These are phyloP conservation scores for Hortaea werneckii DNA, from an alignment of 2,329 filamentous ascomycete species.

Conservation along the genomic window DNA sequence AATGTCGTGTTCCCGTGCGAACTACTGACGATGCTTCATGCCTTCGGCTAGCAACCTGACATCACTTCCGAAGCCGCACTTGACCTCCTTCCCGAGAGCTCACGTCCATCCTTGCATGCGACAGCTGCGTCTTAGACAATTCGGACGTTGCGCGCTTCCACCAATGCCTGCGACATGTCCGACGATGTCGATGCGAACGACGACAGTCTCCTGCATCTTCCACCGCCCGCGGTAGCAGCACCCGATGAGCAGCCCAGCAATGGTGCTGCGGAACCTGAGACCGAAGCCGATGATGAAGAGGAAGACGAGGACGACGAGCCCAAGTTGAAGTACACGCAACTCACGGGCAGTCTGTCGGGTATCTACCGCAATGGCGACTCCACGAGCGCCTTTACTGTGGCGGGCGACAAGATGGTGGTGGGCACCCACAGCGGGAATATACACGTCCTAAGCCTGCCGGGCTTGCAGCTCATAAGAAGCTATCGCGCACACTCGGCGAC, in stretches of 20 bases:
- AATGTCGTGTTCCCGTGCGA: too few species aligned
- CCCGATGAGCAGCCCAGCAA: constrained; percentile 7
- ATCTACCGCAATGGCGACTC: constrained; percentile 93
- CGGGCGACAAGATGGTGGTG: constrained; percentile 94
- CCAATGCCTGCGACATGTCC: constrained; percentile 30
- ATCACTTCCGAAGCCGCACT: not conserved
- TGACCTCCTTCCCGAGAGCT: too few species aligned
- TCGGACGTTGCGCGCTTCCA: not conserved
- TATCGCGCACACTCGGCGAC: constrained; percentile 92
- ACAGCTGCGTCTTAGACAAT: too few species aligned
- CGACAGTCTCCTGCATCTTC: constrained; percentile 4
- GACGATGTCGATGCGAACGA: constrained; percentile 21
- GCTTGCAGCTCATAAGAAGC: constrained; percentile 68
- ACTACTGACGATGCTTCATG: too few species aligned
- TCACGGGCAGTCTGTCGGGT: constrained; percentile 68
- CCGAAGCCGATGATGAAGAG: constrained; percentile 28
- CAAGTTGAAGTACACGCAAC: constrained; percentile 78
- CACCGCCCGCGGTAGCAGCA: constrained; percentile 7
- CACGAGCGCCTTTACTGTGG: constrained; percentile 80
- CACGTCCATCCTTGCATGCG: too few species aligned
- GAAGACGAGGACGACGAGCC: constrained; percentile 86
- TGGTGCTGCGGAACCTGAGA: constrained; percentile 20
- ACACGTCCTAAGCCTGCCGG: constrained; percentile 75
- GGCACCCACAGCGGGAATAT: constrained; percentile 97
- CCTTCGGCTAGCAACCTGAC: not conserved